phyloP scores from a whole-genome alignment of 2,329 filamentous ascomycete genomes.

The Apiospora koreana region DNA sequence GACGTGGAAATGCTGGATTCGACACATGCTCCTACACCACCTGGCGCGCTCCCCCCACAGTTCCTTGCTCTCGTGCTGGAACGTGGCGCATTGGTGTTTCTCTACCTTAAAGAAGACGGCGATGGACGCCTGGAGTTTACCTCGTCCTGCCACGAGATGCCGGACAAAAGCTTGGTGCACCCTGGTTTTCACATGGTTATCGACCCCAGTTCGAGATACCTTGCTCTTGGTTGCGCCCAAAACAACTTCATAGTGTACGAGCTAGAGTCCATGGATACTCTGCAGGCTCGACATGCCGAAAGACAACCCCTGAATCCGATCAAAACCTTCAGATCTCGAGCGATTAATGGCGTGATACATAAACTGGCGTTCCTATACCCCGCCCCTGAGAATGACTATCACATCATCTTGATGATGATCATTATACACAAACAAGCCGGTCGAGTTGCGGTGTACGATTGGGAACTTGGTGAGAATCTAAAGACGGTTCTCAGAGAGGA shows the following conservation, averaged over 20 bases:
- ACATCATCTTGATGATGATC: constrained; percentile 76
- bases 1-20: constrained; percentile 37
- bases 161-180: constrained; percentile 57
- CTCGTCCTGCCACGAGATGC: constrained; percentile 58
- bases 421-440: constrained; percentile 50
- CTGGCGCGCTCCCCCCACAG: constrained; percentile 66
- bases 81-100: constrained; percentile 72
- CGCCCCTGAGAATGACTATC: constrained; percentile 62
- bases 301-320: constrained; percentile 59
- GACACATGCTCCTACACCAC: constrained; percentile 14
- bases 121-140: constrained; percentile 60
- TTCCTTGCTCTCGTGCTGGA: constrained; percentile 76
- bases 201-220: constrained; percentile 71
- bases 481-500: constrained; percentile 45
- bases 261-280: constrained; percentile 57
- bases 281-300: constrained; percentile 50
- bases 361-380: constrained; percentile 87
- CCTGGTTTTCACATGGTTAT: constrained; percentile 70
- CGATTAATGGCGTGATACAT: constrained; percentile 72
- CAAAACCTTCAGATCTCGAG: constrained; percentile 41
- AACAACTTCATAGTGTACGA: constrained; percentile 72
- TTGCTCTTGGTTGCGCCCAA: constrained; percentile 71
- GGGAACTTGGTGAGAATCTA: constrained; percentile 55
- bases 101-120: constrained; percentile 60
- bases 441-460: constrained; percentile 60